Evolutionary conservation across 345 rosid species (phyloP).

Genomic region (Syzygium jambos): DNA sequence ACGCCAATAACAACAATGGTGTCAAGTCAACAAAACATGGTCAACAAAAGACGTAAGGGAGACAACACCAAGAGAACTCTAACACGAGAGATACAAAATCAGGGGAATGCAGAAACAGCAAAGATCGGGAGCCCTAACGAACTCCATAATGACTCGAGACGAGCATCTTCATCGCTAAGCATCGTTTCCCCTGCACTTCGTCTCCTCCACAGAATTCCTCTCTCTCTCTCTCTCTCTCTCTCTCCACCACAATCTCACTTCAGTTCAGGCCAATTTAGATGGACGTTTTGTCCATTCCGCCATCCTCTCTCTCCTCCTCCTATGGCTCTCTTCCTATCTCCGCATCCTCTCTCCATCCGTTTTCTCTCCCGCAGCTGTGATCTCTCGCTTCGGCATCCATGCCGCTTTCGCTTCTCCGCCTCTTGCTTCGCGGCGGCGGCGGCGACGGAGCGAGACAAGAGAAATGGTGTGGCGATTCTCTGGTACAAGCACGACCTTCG

Average conservation of each 20-base stretch:
- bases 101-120: neutral
- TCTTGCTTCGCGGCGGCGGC: neutral
- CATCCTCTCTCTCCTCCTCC: neutral
- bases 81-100: no score
- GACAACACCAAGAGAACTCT: no score
- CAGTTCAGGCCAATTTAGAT: neutral
- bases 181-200: neutral
- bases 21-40: no score
- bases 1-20: no score
- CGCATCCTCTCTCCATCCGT: slow-evolving; percentile 12
- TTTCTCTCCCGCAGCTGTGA: neutral
- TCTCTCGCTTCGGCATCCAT: neutral
- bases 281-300: neutral
- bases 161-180: neutral
- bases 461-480: slow-evolving; percentile 44
- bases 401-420: slow-evolving; percentile 9
- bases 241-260: neutral
- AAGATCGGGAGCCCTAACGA: no score
- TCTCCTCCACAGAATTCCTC: slow-evolving; percentile 34
- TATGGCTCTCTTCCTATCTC: slow-evolving; percentile 42
- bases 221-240: neutral
- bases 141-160: neutral
- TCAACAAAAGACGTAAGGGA: no score
- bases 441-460: neutral
- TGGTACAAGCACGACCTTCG: slow-evolving; percentile 97